A percentile compares a stretch with the other conserved stretches of the same genome.
Conservation (phyloP, 2,329 filamentous ascomycete species). For the Oidium heveae region DNA sequence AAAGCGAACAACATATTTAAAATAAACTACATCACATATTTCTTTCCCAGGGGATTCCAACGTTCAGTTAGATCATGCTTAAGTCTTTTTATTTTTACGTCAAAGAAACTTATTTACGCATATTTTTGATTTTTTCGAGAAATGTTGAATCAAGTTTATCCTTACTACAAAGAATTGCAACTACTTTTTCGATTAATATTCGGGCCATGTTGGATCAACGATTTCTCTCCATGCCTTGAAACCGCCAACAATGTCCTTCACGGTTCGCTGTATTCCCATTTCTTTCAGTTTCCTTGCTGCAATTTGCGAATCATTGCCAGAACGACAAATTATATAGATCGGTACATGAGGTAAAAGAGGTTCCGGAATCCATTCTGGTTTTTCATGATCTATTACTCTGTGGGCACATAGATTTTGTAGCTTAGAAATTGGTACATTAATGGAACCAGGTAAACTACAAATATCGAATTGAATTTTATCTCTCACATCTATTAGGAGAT, state of each 20-base stretch:
- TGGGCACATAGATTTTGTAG: constrained; percentile 13
- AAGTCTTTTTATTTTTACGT: too few species aligned
- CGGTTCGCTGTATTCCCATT: constrained; percentile 25
- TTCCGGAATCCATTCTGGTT: constrained; percentile 17
- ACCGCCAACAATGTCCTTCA: constrained; percentile 49
- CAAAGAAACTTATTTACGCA: too few species aligned
- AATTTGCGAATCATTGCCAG: constrained; percentile 58
- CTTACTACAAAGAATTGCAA: neutral
- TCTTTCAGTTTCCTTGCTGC: constrained; percentile 40
- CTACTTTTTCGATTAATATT: constrained; percentile 18
- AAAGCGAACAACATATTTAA: constrained; percentile 26
- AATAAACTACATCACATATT: constrained; percentile 1
- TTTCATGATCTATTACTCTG: constrained; percentile 2
- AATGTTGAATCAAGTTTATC: too few species aligned
- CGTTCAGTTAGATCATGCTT: too few species aligned
- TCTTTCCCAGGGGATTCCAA: too few species aligned
- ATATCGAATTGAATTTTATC: constrained; percentile 69
- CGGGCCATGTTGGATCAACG: constrained; percentile 33
- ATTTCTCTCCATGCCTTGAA: constrained; percentile 46
- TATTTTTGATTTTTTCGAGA: too few species aligned
- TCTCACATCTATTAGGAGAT: constrained; percentile 56
- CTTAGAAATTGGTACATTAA: constrained; percentile 47
- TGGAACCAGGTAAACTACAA: constrained; percentile 45
- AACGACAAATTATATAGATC: constrained; percentile 47
- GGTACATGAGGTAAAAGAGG: constrained; percentile 20